Percentiles rank a stretch among this genome's conserved stretches.
phyloP scores from a whole-genome alignment of 1,284 basidiomycete genomes.

The Termitomyces sp. region DNA sequence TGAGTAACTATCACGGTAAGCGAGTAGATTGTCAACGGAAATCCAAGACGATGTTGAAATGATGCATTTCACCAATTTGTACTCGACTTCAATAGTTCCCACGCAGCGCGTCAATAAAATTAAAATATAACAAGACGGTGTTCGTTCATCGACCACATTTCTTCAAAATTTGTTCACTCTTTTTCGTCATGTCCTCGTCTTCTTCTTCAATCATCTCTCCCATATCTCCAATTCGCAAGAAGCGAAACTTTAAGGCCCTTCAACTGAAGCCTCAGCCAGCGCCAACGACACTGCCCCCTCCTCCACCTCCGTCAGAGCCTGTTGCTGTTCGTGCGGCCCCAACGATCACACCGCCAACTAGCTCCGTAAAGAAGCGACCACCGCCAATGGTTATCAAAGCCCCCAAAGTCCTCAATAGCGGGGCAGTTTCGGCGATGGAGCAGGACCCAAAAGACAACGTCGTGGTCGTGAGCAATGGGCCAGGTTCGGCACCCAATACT shows the following conservation, averaged over 20 bases:
- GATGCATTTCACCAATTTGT: background rate
- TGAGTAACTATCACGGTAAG: background rate
- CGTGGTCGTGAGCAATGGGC: conserved; percentile 24
- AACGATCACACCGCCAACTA: conserved; percentile 22
- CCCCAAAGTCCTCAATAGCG: conserved; percentile 31
- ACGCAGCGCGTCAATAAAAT: conserved; percentile 8
- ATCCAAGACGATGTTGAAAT: conserved; percentile 2
- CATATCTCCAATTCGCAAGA: conserved; percentile 39
- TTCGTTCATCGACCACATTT: background rate
- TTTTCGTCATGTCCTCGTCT: conserved; percentile 21
- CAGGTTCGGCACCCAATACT: conserved; percentile 30
- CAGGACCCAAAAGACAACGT: conserved; percentile 24
- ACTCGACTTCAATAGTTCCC: conserved; percentile 12
- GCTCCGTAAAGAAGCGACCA: conserved; percentile 32
- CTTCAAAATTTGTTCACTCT: background rate
- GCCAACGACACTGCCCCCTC: conserved; percentile 21
- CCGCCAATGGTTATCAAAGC: conserved; percentile 43
- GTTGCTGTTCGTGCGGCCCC: conserved; percentile 32
- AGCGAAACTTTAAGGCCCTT: conserved; percentile 44
- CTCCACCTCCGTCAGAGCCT: conserved; percentile 22
- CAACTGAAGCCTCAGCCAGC: conserved; percentile 31
- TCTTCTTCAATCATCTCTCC: conserved; percentile 2
- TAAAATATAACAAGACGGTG: background rate
- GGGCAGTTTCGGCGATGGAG: conserved; percentile 27
- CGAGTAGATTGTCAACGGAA: background rate